Evolutionary conservation across 108 stramenopile species (phyloP).

Genomic region (Fistulifera pelliculosa): DNA sequence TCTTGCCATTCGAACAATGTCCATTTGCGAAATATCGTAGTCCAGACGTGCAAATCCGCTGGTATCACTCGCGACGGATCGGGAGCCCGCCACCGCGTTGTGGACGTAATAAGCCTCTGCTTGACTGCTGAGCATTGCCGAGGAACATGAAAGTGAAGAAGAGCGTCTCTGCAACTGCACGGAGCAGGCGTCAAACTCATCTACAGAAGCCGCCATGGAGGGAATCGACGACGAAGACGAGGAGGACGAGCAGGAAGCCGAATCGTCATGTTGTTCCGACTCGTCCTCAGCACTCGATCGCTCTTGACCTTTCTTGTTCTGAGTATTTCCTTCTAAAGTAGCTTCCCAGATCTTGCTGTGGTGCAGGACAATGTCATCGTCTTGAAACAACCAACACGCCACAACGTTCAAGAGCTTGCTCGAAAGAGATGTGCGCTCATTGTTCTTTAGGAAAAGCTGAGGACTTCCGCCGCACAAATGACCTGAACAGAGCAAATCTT

Average conservation of each 20-base stretch:
- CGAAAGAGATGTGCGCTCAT: background rate
- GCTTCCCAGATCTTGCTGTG: background rate
- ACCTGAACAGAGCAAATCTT: conserved; percentile 12
- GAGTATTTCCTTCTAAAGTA: background rate
- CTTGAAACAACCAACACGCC: background rate
- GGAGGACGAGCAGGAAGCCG: conserved; percentile 7
- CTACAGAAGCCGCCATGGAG: background rate
- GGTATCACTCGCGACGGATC: background rate
- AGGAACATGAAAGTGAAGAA: background rate
- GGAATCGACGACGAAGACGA: conserved; percentile 8
- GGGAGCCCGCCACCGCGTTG: conserved; percentile 9
- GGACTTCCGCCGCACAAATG: conserved; percentile 31
- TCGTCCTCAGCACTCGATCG: background rate
- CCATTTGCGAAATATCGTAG: conserved; percentile 64
- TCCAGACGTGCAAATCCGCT: conserved; percentile 28
- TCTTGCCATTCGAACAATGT: conserved; percentile 64
- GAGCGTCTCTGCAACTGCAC: background rate
- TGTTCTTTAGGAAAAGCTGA: too few relatives aligned
- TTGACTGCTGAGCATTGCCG: conserved; percentile 6
- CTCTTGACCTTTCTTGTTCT: background rate
- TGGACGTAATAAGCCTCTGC: conserved; percentile 45
- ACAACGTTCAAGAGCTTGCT: background rate
- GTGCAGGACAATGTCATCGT: too few relatives aligned
- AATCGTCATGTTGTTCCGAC: conserved; percentile 4
- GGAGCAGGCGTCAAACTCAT: conserved; percentile 9